Percentiles rank a stretch among this genome's conserved stretches.
Conservation (phyloP, 2,329 filamentous ascomycete species). For the Aotearoamyces nothofagi region DNA sequence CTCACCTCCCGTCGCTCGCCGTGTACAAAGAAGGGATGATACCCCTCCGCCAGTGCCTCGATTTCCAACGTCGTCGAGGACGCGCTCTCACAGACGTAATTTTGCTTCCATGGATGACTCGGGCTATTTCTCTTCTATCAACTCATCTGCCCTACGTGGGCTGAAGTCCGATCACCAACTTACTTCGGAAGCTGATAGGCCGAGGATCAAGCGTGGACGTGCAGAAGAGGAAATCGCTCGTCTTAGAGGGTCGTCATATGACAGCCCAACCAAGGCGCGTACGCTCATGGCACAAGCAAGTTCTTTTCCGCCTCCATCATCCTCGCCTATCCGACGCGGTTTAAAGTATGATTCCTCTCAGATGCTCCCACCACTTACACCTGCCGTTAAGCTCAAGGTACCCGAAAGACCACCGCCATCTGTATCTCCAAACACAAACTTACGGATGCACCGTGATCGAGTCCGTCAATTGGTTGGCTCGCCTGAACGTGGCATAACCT, state of each 20-base stretch:
- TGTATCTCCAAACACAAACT: conserved; percentile 82
- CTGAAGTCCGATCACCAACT: conserved; percentile 48
- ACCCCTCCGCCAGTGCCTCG: conserved; percentile 61
- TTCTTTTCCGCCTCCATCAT: conserved; percentile 34
- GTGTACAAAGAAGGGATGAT: conserved; percentile 40
- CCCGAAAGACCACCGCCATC: conserved; percentile 50
- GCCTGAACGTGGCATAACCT: conserved; percentile 42
- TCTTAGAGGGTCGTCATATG: conserved; percentile 80
- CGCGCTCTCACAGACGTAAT: conserved; percentile 57
- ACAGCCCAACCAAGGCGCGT: conserved; percentile 67
- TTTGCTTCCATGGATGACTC: conserved; percentile 77
- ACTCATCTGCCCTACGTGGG: conserved; percentile 73
- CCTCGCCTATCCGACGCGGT: conserved; percentile 47
- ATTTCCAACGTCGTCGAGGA: conserved; percentile 45
- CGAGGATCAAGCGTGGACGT: conserved; percentile 70
- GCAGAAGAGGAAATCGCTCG: conserved; percentile 94
- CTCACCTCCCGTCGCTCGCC: conserved; percentile 66
- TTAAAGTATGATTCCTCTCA: conserved; percentile 33
- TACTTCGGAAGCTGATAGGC: conserved; percentile 68
- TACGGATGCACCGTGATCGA: conserved; percentile 73
- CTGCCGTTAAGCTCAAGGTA: conserved; percentile 65
- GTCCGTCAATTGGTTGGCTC: conserved; percentile 73
- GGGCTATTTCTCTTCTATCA: conserved; percentile 90
- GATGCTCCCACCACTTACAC: conserved; percentile 66
- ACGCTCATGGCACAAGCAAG: conserved; percentile 23